Evolutionary conservation across 1,139 yeast species (phyloP), one percentile per base, ranked within the genome.

Genomic region (Sugiyamaella xylanicola): DNA sequence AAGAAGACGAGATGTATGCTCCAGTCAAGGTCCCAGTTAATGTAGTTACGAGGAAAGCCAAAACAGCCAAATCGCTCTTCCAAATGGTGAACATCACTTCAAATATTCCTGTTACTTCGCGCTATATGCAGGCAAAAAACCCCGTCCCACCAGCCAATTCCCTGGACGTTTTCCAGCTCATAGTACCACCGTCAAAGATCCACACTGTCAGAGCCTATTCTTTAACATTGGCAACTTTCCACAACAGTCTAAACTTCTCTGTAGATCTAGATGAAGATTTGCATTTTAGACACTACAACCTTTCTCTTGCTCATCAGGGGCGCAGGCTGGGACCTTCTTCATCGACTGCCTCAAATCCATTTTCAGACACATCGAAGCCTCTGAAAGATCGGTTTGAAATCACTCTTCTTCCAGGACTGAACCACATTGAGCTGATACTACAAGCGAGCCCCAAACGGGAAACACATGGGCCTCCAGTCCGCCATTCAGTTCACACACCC

Each of bases 201-300:
- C 66, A 64, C 48, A 62, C 61, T 3, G 62, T 68, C 43, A 70
- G 68, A 43, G 62, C 72, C 2, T 68, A 58, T 49, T 56, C 72
- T n/a, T 61, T 71, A 22, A 61, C 69, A 4, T 59, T 72, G 45
- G 72, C 75, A 2, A 50, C 65, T 27, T 67, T 65, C 58, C 75
- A 72, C 56, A 65, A 65, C 29, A 63, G 68, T 7, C 54, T 72
- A 53, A 61, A 64, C 36, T 55, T 72, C 36, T 57, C 65, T 7
- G 66, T 69, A 15, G 59, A 59, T 37, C 60, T 72, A 37, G 65
- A 70, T 59, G 63, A 63, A 37, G 56, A 60, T n/a, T 57, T 72
- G 47, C 62, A 65, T 45, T 50, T 56, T 36, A 63, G 69, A n/a
- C 62, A 64, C 44, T 65, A 64, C 60, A 56, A 57, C 27, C 55